Conservation (phyloP, 179 eudicot species). For the Heliamphora pulchella region DNA sequence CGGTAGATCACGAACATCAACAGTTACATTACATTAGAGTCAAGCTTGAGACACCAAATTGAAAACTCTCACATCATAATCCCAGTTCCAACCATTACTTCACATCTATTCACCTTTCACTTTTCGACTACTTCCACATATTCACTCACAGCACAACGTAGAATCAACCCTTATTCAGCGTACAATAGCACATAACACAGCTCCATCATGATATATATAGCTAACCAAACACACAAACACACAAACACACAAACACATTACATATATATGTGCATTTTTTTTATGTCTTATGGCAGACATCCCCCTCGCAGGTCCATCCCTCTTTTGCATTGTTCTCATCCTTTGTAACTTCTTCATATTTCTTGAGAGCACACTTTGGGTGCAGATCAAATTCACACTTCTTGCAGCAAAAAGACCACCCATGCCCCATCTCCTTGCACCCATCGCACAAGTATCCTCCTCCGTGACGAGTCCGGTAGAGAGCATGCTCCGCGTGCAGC, state of each 20-base stretch:
- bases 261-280: neutral
- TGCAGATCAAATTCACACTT: conserved; percentile 44
- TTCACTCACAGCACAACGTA: neutral
- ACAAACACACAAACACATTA: neutral
- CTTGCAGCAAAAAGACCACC: conserved; percentile 46
- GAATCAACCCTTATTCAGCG: neutral
- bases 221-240: neutral
- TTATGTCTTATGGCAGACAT: conserved; percentile 26
- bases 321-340: conserved; percentile 10
- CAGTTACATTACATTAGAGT: neutral
- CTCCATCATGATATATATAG: too few relatives aligned
- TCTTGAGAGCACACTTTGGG: conserved; percentile 40
- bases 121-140: neutral
- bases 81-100: neutral
- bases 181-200: neutral
- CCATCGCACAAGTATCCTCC: conserved; percentile 28
- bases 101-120: neutral
- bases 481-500: conserved; percentile 28
- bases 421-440: conserved; percentile 36
- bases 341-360: conserved; percentile 6
- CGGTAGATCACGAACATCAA: neutral
- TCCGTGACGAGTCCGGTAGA: conserved; percentile 22
- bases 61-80: neutral
- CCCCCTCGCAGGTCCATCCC: conserved; percentile 42
- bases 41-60: neutral